Evolutionary conservation across 768 basidiomycete species (phyloP), one percentile per base, ranked within the genome.

Genomic region (Exidia glandulosa): DNA sequence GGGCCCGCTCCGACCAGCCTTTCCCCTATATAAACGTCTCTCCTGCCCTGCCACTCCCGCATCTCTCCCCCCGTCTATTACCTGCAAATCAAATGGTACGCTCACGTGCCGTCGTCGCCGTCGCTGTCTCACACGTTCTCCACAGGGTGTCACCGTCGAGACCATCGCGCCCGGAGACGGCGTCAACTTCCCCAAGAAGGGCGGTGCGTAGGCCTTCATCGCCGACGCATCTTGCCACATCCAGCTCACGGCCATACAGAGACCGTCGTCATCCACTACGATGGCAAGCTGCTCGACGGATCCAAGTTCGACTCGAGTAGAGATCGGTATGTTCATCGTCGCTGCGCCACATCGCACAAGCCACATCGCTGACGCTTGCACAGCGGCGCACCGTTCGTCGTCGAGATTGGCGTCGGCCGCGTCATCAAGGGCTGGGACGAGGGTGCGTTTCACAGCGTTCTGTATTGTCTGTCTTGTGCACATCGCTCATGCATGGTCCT

Each of bases 401-500:
- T 87, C 2, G 67, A 81, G 68, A 91, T 92, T 63, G 89, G 91
- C 50, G 75, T 83, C 23, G 87, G 88, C 7, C 84, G 85, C 68
- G 91, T 94, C 54, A 93, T 94, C 74, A 86, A 78, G 68, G 89
- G 91, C 32, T 94, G 90, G 92, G 91, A 93, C 67, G 88, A 92
- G 71, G 91, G 92, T 86, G 64, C 65, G 79, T 72, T n/a, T n/a
- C n/a, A n/a, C n/a, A 34, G 30, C 7, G 14, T 34, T 52, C n/a
- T 29, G 9, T 5, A 57, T 31, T 9, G 16, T 52, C 23, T 45
- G 30, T n/a, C n/a, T 57, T 64, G 56, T 60, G 27, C 27, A n/a
- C 30, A 30, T 56, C 30, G 36, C 34, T 41, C 30, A 2, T 59
- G 63, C n/a, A 59, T 56, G 65, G 59, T 62, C 61, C 69, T 57